Evolutionary conservation across 768 basidiomycete genomes (phyloP).

Genomic region (Kwoniella newhampshirensis): DNA sequence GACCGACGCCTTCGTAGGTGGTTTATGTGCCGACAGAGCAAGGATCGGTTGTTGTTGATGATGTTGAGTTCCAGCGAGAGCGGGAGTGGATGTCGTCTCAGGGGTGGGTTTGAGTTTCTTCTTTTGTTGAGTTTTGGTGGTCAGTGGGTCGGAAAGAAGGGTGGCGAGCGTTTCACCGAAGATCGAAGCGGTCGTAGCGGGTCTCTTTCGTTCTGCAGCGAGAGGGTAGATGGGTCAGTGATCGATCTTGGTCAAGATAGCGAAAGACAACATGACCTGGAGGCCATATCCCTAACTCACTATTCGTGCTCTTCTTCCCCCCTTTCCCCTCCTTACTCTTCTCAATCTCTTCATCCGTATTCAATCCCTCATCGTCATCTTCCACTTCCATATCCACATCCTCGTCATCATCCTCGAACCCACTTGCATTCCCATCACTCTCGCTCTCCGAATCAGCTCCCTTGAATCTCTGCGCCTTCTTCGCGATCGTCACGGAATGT

Average conservation of each 20-base stretch:
- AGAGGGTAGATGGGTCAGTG: background rate
- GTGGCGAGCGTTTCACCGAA: slow-evolving; percentile 53
- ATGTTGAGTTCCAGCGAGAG: background rate
- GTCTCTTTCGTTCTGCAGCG: slow-evolving; percentile 51
- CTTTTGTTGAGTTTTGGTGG: slow-evolving; percentile 11
- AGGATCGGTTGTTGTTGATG: slow-evolving; percentile 43
- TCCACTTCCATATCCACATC: slow-evolving; percentile 40
- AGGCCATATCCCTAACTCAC: slow-evolving; percentile 28
- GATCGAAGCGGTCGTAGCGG: slow-evolving; percentile 47
- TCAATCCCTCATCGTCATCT: slow-evolving; percentile 20
- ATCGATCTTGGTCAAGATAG: no score
- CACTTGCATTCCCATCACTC: slow-evolving; percentile 29
- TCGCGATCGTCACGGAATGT: slow-evolving; percentile 6
- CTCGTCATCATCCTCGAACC: slow-evolving; percentile 36
- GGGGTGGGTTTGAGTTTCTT: slow-evolving; percentile 8
- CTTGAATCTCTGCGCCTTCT: slow-evolving; percentile 4
- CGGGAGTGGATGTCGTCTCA: background rate
- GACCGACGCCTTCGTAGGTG: slow-evolving; percentile 35
- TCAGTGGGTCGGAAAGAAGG: slow-evolving; percentile 41
- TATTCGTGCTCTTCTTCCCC: slow-evolving; percentile 42
- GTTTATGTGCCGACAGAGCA: slow-evolving; percentile 44
- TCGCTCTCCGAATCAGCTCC: slow-evolving; percentile 20
- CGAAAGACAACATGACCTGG: no score
- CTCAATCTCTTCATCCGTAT: slow-evolving; percentile 51
- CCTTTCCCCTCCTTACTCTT: slow-evolving; percentile 36